A percentile compares a stretch with the other conserved stretches of the same genome.
Conservation (phyloP, 148 eudicot genomes). For the Rhododendron griersonianum region DNA sequence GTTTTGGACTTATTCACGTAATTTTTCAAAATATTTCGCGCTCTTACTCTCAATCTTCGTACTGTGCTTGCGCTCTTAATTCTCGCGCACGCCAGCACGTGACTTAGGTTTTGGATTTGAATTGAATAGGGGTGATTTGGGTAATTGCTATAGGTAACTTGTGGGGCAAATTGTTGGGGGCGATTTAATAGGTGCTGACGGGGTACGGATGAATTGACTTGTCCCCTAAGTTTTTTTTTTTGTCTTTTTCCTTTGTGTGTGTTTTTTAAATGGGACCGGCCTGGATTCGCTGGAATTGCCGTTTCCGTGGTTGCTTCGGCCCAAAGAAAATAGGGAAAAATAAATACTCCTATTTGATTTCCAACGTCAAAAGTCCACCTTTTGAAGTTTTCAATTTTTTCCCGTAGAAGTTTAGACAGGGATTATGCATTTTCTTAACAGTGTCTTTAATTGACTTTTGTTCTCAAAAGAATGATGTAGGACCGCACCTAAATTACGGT, state of each 20-base stretch:
- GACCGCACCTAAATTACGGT: not conserved
- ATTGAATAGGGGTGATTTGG: not conserved
- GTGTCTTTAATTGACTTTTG: not conserved
- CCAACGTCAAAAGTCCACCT: not conserved
- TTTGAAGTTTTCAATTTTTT: not conserved
- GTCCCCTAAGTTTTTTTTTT: not conserved
- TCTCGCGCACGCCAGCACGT: too few species aligned
- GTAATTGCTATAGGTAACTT: not conserved
- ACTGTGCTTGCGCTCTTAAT: too few species aligned
- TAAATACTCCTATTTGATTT: not conserved
- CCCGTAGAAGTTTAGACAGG: not conserved
- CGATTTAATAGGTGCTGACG: not conserved
- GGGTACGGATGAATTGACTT: not conserved
- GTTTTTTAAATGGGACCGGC: not conserved
- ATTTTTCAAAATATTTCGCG: too few species aligned
- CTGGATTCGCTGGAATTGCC: not conserved
- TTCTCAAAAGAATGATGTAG: not conserved
- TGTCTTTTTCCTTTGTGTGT: not conserved
- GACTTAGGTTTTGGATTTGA: too few species aligned
- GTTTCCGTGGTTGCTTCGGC: not conserved
- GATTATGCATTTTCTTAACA: not conserved
- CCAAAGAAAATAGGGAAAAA: not conserved
- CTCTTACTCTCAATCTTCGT: too few species aligned
- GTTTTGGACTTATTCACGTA: too few species aligned
- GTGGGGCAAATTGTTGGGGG: not conserved